phyloP scores from a whole-genome alignment of 2,329 filamentous ascomycete genomes.

The Diaporthe ilicicola region DNA sequence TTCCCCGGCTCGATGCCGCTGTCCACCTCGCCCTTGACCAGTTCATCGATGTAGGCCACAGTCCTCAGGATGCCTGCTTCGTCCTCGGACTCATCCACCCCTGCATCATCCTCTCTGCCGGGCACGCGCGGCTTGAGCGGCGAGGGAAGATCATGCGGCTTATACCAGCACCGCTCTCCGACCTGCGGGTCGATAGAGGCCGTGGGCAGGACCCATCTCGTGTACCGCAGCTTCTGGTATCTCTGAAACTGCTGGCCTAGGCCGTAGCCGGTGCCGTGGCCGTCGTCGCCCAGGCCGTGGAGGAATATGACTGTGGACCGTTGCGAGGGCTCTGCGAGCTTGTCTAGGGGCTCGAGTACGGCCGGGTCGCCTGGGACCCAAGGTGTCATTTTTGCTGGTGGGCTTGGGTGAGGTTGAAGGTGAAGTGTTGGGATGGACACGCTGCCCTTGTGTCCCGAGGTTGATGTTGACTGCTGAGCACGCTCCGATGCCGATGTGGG shows the following conservation, averaged over 20 bases:
- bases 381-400: constrained; percentile 8
- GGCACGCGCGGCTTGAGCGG: constrained; percentile 10
- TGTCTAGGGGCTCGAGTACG: constrained; percentile 23
- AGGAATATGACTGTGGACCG: constrained; percentile 29
- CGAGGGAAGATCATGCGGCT: constrained; percentile 23
- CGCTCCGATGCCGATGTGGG: constrained; percentile 11
- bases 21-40: constrained; percentile 18
- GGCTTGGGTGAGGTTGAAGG: background rate
- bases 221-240: constrained; percentile 21
- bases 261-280: constrained; percentile 27
- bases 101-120: background rate
- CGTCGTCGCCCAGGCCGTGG: constrained; percentile 30
- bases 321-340: constrained; percentile 1
- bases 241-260: constrained; percentile 29
- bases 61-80: constrained; percentile 25
- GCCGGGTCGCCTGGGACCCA: background rate
- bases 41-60: constrained; percentile 20
- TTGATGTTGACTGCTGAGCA: background rate
- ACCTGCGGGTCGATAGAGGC: constrained; percentile 17
- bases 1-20: constrained; percentile 3
- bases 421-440: background rate
- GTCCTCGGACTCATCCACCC: background rate
- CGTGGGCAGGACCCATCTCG: constrained; percentile 25
- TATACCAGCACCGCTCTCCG: constrained; percentile 28
- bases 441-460: background rate